Evolutionary conservation across 352 stramenopile genomes (phyloP), one percentile per base, ranked within the genome.

Genomic region (Phytophthora foliorum): DNA sequence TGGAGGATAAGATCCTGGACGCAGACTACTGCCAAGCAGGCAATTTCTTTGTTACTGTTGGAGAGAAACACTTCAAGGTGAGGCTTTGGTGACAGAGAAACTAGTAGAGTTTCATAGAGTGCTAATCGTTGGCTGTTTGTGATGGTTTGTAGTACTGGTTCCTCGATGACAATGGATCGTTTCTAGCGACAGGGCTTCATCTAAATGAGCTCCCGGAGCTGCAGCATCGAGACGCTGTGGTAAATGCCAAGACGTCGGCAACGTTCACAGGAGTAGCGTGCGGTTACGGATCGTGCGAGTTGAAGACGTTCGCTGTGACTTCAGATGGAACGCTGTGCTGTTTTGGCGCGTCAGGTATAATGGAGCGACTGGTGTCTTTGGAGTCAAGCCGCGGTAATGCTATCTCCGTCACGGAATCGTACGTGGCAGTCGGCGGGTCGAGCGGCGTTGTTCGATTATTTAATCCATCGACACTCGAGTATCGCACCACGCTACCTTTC

Each of bases 21-120:
- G 74, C 92, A 46, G 84, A 95, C 27, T 96, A 84, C 52, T 90
- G 78, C 49, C 74, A 83, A 19, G 80, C 82, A 9, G 88, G 85
- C 5, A 88, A 90, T 24, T 92, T 85, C 45, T 94, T 97, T 48
- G 88, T 97, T 25, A 94, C 91, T 0, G 87, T 89, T 17, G 91
- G 90, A 29, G 82, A 93, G 50, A 86, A 84, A 29, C 86, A 95
- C 46, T 88, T 94, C 55, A 89, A 90, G 72, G 84, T 93, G 32
- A 62, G 50, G 17, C 32, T 19, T 41, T 41, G 7, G n/a, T n/a
- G n/a, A n/a, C n/a, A n/a, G n/a, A n/a, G n/a, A n/a, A n/a, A n/a
- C n/a, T n/a, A n/a, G n/a, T n/a, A n/a, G n/a, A n/a, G n/a, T n/a
- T n/a, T n/a, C n/a, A n/a, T n/a, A n/a, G n/a, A n/a, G n/a, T n/a